phyloP scores from a whole-genome alignment of 495 filamentous ascomycete species.

The Podospora pseudocomata region DNA sequence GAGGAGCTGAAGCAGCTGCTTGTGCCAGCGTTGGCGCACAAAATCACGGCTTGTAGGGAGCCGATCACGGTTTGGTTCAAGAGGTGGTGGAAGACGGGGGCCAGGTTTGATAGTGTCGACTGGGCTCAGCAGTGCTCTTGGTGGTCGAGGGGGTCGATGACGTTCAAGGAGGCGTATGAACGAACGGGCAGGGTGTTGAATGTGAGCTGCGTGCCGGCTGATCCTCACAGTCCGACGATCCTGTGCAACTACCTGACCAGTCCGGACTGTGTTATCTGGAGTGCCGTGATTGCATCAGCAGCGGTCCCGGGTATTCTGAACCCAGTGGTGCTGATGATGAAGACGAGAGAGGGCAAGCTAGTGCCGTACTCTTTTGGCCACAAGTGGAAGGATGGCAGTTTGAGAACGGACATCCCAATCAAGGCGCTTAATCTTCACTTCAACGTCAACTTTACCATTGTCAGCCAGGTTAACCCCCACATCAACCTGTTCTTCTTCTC shows the following conservation, averaged over 20 bases:
- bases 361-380: slow-evolving; percentile 86
- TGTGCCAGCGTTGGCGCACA: slow-evolving; percentile 76
- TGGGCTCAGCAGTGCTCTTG: slow-evolving; percentile 86
- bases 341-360: slow-evolving; percentile 68
- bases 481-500: slow-evolving; percentile 99
- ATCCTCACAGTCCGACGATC: slow-evolving; percentile 89
- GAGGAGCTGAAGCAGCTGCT: slow-evolving; percentile 82
- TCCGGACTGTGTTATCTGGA: slow-evolving; percentile 98
- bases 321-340: slow-evolving; percentile 96
- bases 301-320: slow-evolving; percentile 95
- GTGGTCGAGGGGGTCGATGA: slow-evolving; percentile 86
- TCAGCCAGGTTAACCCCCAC: slow-evolving; percentile 95
- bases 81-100: slow-evolving; percentile 89
- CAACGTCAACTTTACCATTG: slow-evolving; percentile 96
- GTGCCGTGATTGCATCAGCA: slow-evolving; percentile 89
- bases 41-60: slow-evolving; percentile 84
- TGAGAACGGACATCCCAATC: slow-evolving; percentile 93
- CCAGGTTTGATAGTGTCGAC: slow-evolving; percentile 86
- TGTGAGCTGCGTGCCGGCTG: slow-evolving; percentile 93
- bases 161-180: slow-evolving; percentile 92
- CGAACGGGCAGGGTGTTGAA: slow-evolving; percentile 92
- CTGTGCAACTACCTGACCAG: slow-evolving; percentile 90
- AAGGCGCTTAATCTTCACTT: slow-evolving; percentile 92
- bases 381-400: slow-evolving; percentile 96
- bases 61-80: slow-evolving; percentile 66